Conservation (phyloP, 305 asterid genomes). For the Petunia hybrid region DNA sequence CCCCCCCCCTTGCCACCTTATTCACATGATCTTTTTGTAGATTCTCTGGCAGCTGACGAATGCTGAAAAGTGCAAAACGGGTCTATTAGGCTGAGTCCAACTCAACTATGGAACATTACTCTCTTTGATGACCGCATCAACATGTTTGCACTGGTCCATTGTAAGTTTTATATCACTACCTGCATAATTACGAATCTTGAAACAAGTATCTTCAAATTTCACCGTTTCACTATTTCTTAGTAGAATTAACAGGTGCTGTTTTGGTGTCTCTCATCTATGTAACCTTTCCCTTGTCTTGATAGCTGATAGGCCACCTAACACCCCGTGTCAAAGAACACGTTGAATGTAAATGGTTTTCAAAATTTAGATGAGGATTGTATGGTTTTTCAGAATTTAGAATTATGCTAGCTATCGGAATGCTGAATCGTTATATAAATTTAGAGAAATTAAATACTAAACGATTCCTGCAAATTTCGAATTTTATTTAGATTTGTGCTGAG, state of each 20-base stretch:
- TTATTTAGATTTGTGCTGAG: slow-evolving; percentile 3
- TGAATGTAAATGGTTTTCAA: slow-evolving; percentile 15
- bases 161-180: slow-evolving; percentile 16
- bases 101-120: neutral
- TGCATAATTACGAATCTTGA: neutral
- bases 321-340: neutral
- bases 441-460: neutral
- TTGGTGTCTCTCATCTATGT: neutral
- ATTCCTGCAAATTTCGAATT: neutral
- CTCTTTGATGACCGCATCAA: neutral
- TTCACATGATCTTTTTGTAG: neutral
- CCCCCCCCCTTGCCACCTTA: neutral
- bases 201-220: neutral
- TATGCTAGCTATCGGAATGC: neutral
- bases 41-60: neutral
- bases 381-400: neutral
- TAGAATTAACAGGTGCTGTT: slow-evolving; percentile 20
- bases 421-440: neutral
- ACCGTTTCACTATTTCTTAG: slow-evolving; percentile 5
- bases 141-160: slow-evolving; percentile 20
- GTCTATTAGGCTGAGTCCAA: slow-evolving; percentile 15
- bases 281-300: neutral
- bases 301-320: neutral
- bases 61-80: neutral
- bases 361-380: neutral